Base-by-base conservation (phyloP, 2,329 filamentous ascomycete species). In the Coniochaeta sp. region DNA sequence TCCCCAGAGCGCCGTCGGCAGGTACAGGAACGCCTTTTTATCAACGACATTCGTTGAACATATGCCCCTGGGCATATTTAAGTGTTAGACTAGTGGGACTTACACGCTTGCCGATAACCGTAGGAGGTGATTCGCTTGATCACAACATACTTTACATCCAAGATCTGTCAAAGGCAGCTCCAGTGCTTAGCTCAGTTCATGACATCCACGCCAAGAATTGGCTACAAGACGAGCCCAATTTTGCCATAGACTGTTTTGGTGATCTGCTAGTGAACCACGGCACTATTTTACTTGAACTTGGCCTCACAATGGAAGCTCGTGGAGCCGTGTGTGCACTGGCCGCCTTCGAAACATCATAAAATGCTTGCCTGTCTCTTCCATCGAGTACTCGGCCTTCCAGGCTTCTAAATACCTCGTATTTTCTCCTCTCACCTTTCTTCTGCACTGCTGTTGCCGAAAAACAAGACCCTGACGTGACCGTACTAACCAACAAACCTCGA, bases 1-100 rank as follows among this genome's bases (percentile, higher is more conserved):
- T 62, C 59, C 61, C 61, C 52, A 62, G 62, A 57, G 62, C 59
- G 34, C 62, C 34, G 52, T 61, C 61, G 61, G 59, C 61, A 28
- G 55, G 36, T 26, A 57, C 52, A 33, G 16, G 40, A 43, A 19
- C 44, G n/a, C n/a, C n/a, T n/a, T 47, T 47, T 47, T 19, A 47
- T 47, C 43, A 24, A 47, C 72, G 74, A 47, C 22, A 47, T 47
- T 6, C 22, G 8, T 24, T 4, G 9, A 47, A 22, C 43, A 47
- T 24, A 11, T 24, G 5, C 5, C 14, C 8, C 1, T 24, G 5
- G 43, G 43, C 22, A 47, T 19, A 47, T 47, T 47, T 12, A 7
- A 47, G 43, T 24, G 19, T 12, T 7, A 24, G 19, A 8, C 9
- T 47, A 12, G 19, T 47, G 43, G 19, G 43, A 47, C 22, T 47